Conservation (phyloP, 1,139 yeast genomes). For the Geotrichum restrictum region DNA sequence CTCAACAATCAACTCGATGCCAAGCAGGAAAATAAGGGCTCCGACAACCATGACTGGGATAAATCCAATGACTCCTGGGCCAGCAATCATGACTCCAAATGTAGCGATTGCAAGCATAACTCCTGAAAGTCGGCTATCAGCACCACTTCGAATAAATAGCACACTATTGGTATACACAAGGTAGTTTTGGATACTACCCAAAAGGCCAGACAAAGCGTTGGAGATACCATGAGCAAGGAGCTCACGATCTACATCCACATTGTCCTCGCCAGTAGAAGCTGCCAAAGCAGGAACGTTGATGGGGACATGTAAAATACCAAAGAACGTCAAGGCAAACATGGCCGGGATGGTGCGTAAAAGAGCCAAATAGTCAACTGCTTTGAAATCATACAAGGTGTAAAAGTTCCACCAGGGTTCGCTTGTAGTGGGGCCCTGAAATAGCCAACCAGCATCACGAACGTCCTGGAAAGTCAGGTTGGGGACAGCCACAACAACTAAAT, state of each 20-base stretch:
- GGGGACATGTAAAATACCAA: conserved; percentile 93
- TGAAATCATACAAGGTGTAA: conserved; percentile 67
- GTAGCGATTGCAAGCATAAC: conserved; percentile 81
- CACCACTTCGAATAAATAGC: conserved; percentile 88
- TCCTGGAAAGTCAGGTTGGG: conserved; percentile 60
- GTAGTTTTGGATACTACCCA: conserved; percentile 90
- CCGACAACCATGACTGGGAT: conserved; percentile 97
- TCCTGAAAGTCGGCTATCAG: conserved; percentile 85
- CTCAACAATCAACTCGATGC: conserved; percentile 84
- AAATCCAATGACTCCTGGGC: conserved; percentile 88
- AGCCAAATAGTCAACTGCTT: conserved; percentile 67
- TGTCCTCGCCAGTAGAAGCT: conserved; percentile 76
- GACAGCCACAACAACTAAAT: conserved; percentile 56
- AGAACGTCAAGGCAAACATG: conserved; percentile 91
- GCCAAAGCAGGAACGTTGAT: conserved; percentile 97
- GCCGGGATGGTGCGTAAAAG: conserved; percentile 74
- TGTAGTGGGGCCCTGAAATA: conserved; percentile 62
- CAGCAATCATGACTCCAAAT: conserved; percentile 71
- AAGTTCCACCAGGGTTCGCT: conserved; percentile 86
- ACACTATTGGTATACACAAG: conserved; percentile 92
- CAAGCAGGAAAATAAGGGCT: conserved; percentile 79
- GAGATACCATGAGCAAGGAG: conserved; percentile 92
- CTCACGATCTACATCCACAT: conserved; percentile 84
- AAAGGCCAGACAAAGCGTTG: conserved; percentile 76
- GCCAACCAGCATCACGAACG: conserved; percentile 78